phyloP scores from a whole-genome alignment of 257 asterid genomes.

The Datura wrightii region DNA sequence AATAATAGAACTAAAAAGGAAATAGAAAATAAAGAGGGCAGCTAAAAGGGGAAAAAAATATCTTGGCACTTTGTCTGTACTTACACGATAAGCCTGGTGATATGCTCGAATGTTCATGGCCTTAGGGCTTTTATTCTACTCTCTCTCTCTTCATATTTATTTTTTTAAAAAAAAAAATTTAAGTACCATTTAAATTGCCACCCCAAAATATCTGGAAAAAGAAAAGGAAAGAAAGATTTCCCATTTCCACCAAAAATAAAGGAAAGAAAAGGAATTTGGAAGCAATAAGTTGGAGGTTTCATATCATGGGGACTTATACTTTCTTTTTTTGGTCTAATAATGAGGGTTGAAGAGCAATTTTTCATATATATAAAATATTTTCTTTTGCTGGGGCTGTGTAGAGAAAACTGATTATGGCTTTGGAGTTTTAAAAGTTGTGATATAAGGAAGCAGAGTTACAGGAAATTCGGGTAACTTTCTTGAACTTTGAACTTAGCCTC shows the following conservation, averaged over 20 bases:
- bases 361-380: background rate
- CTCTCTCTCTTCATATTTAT: background rate
- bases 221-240: background rate
- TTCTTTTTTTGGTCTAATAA: background rate
- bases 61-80: constrained; percentile 9
- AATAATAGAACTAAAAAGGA: too few species aligned
- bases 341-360: background rate
- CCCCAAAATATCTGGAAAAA: background rate
- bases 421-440: constrained; percentile 19
- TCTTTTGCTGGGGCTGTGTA: too few species aligned
- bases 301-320: background rate
- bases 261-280: background rate
- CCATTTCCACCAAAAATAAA: background rate
- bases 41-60: background rate
- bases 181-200: background rate
- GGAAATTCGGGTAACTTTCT: constrained; percentile 10
- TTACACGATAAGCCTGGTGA: constrained; percentile 4
- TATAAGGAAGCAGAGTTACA: background rate
- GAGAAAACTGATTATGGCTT: background rate
- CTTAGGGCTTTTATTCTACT: background rate
- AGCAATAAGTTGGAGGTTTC: background rate
- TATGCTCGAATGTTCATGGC: constrained; percentile 13
- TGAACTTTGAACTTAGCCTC: constrained; percentile 4
- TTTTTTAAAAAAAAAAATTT: too few species aligned
- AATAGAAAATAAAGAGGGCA: too few species aligned